Conservation (phyloP, 2,329 filamentous ascomycete genomes). For the Xylariaceae sp. region DNA sequence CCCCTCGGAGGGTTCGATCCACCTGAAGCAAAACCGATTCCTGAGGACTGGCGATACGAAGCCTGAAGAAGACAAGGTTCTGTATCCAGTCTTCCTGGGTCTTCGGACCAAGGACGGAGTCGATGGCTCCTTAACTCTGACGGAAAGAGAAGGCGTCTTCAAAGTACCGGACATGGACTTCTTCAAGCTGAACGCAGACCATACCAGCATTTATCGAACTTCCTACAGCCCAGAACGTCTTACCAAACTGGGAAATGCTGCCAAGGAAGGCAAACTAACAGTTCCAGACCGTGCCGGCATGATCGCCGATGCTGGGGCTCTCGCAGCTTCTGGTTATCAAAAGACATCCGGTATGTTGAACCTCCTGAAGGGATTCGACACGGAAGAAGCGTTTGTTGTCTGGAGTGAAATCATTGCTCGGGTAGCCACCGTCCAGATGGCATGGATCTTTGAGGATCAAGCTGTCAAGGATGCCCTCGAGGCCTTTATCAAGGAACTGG, state of each 20-base stretch:
- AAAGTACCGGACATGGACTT: conserved; percentile 77
- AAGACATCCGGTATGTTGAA: conserved; percentile 86
- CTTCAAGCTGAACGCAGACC: conserved; percentile 95
- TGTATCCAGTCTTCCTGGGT: conserved; percentile 87
- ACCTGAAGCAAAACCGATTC: conserved; percentile 92
- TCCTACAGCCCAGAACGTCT: conserved; percentile 80
- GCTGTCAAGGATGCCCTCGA: conserved; percentile 69
- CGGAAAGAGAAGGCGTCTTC: conserved; percentile 68
- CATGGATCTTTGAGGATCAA: conserved; percentile 84
- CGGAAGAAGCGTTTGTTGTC: conserved; percentile 84
- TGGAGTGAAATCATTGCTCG: conserved; percentile 88
- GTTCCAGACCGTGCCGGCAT: conserved; percentile 93
- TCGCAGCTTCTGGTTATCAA: conserved; percentile 86
- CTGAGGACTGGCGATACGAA: conserved; percentile 87
- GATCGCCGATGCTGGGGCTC: conserved; percentile 85
- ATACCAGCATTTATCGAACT: conserved; percentile 87
- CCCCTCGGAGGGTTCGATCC: conserved; percentile 64
- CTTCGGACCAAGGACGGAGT: conserved; percentile 80
- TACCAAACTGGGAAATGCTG: conserved; percentile 80
- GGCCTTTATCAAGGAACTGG: conserved; percentile 73
- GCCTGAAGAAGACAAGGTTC: conserved; percentile 80
- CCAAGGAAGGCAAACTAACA: conserved; percentile 70
- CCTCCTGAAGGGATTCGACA: conserved; percentile 77
- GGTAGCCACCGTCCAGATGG: conserved; percentile 69
- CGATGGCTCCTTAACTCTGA: conserved; percentile 67